Evolutionary conservation across 2,329 filamentous ascomycete genomes (phyloP), one percentile per base, ranked within the genome.

Genomic region (Colletotrichum graminicola): DNA sequence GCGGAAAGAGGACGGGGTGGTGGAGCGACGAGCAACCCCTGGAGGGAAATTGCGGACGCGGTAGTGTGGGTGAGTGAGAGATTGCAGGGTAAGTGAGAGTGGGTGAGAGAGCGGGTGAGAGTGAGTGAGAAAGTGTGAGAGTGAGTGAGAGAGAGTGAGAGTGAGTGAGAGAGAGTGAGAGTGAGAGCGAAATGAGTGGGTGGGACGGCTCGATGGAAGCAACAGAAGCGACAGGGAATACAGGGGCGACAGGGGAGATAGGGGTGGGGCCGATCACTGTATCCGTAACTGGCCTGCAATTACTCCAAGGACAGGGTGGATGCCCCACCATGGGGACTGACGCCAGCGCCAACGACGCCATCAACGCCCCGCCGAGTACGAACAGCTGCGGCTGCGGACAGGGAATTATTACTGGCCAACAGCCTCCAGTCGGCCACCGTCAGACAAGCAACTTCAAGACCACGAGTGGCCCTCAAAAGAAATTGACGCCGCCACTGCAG

Each of bases 401-500:
- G 26, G 55, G 39, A 11, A 18, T 10, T 3, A 18, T 10, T 3
- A 10, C 45, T 26, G 59, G 21, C n/a, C 43, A n/a, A 21, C 56
- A 36, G 54, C 61, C n/a, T 8, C 57, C 18, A n/a, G 23, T n/a
- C 41, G 47, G 26, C 56, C 43, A 54, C 23, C 8, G 57, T 23
- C 45, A 12, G n/a, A 47, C 45, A 41, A 43, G 41, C 1, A 56
- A 16, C 36, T n/a, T 47, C 39, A 62, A 62, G 47, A 67, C 57
- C 5, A 29, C 47, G 39, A 45, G 47, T 6, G 39, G 56, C 32
- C 66, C 66, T 62, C 63, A 71, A 57, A 67, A 66, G 43, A 71
- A 71, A 52, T 59, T 71, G 57, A 71, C 64, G 64, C 68, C 68
- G 45, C 68, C 68, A n/a, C 68, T 64, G 8, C 68, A 71, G 59